Evolutionary conservation across 371 early-diverging fungal species (phyloP).

Genomic region (Conidiobolus incongruus): DNA sequence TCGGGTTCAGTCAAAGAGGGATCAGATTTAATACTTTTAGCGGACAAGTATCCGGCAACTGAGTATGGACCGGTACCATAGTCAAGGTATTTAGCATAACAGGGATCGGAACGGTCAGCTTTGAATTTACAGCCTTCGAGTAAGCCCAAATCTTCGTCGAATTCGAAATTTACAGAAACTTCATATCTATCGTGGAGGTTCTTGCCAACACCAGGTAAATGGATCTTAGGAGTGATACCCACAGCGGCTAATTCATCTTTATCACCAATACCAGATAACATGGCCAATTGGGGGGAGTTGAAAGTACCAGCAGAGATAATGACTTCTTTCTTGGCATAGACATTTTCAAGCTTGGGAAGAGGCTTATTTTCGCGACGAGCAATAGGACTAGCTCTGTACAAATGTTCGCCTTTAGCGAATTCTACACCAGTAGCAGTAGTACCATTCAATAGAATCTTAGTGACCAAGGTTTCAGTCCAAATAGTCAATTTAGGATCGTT

Average conservation of each 20-base stretch:
- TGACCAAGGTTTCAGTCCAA: neutral
- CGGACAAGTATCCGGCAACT: neutral
- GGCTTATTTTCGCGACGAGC: neutral
- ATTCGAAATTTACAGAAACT: neutral
- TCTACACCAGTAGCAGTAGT: neutral
- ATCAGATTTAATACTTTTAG: neutral
- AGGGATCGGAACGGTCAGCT: slow-evolving; percentile 4
- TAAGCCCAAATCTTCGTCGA: neutral
- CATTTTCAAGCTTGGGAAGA: neutral
- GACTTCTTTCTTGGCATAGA: slow-evolving; percentile 10
- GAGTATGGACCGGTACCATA: slow-evolving; percentile 2
- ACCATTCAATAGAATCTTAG: neutral
- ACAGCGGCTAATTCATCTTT: neutral
- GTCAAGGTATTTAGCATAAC: neutral
- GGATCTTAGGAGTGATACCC: neutral
- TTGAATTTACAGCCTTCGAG: neutral
- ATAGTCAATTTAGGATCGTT: no score
- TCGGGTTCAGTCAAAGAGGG: neutral
- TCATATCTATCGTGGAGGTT: slow-evolving; percentile 4
- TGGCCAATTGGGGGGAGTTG: slow-evolving; percentile 9
- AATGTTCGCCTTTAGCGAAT: neutral
- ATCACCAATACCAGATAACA: slow-evolving; percentile 11
- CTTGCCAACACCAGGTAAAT: slow-evolving; percentile 3
- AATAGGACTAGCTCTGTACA: neutral
- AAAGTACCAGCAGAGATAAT: slow-evolving; percentile 11